Base-by-base conservation (phyloP, 2,329 filamentous ascomycete species). In the Neodidymelliopsis sp. region DNA sequence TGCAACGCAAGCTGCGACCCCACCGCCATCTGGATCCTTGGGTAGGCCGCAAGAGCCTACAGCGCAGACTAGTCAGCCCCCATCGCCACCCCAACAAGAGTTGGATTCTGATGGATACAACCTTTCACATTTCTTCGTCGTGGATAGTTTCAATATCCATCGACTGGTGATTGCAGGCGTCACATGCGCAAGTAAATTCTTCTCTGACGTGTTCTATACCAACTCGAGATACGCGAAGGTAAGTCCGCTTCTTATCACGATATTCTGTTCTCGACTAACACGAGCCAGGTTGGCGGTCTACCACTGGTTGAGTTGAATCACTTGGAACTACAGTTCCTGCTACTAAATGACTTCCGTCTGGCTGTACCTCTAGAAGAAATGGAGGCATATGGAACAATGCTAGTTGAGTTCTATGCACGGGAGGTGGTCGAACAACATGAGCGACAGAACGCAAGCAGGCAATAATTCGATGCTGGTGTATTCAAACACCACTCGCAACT, bases 141-240 rank as follows among this genome's bases (percentile, higher is more conserved):
- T 97, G 9, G 94, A 99, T 75, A 97, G 94, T 76, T 99, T 94
- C 78, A 99, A 99, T 75, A 97, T 99, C 57, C 94, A 99, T 71
- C 87, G 94, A 45, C 79, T 99, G 45, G 92, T 97, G 44, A 99
- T 99, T 70, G 91, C 94, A 2, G 94, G 93, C 25, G 94, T 99
- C 33, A 99, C 94, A 3, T 97, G 94, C 74, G 92, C 94, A 4
- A 97, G 93, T 83, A 99, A 99, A 75, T 99, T 97, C 81, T 99
- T 99, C 75, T 97, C 93, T 4, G 85, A 99, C 75, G 93, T 97
- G 29, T 99, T 99, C 66, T 99, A 97, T 72, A 99, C 94, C 8
- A 99, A 99, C 74, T 97, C 94, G 45, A 85, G 94, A 85, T 99
- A 99, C 73, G 94, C 94, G 52, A 99, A 97, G 89, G 94, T 96